phyloP scores from a whole-genome alignment of 352 stramenopile species.

The Elongisporangium prolatum region DNA sequence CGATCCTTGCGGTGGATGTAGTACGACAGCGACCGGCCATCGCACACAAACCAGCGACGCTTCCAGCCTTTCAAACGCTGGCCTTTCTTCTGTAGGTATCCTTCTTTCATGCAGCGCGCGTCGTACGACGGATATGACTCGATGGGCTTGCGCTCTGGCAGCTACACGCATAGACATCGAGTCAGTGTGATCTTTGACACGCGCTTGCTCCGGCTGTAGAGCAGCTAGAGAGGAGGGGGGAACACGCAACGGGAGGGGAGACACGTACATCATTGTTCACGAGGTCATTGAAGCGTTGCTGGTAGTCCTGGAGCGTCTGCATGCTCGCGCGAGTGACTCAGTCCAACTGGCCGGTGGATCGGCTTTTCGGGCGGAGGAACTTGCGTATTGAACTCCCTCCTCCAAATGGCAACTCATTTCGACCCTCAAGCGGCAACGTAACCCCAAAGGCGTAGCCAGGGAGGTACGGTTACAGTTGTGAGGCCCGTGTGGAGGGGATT shows the following conservation, averaged over 20 bases:
- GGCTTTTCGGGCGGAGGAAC: not conserved
- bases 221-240: not conserved
- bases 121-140: slow-evolving; percentile 47
- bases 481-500: not conserved
- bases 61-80: slow-evolving; percentile 81
- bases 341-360: not conserved
- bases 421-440: slow-evolving; percentile 6
- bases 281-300: slow-evolving; percentile 75
- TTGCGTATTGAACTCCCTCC: not conserved
- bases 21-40: slow-evolving; percentile 75
- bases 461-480: not conserved
- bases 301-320: slow-evolving; percentile 73
- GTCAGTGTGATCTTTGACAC: slow-evolving; percentile 1
- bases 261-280: slow-evolving; percentile 62
- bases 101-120: slow-evolving; percentile 71
- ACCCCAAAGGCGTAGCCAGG: not conserved
- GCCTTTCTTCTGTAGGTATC: slow-evolving; percentile 83
- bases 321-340: slow-evolving; percentile 16
- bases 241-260: not conserved
- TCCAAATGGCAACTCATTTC: not conserved
- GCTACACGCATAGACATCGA: slow-evolving; percentile 12
- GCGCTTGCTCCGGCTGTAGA: not conserved
- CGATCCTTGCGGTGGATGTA: slow-evolving; percentile 79
- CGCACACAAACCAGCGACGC: slow-evolving; percentile 82
- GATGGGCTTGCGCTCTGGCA: slow-evolving; percentile 57